Percentiles rank a stretch among this genome's conserved stretches.
Conservation (phyloP, 2,329 filamentous ascomycete species). For the Biscogniauxia mediterranea region DNA sequence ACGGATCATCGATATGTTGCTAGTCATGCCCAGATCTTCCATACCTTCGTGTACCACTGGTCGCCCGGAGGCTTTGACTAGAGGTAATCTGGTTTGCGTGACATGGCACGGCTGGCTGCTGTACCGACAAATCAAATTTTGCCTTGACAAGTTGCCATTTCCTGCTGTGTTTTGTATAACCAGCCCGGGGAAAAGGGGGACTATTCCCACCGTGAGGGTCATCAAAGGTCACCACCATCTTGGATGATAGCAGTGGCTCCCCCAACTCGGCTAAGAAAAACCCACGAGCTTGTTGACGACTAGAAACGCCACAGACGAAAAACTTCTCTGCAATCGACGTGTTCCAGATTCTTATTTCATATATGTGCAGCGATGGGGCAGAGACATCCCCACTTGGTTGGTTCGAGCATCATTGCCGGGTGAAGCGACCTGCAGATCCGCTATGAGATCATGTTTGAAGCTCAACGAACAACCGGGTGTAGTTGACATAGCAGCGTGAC, state of each 20-base stretch:
- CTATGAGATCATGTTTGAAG: slow-evolving; percentile 14
- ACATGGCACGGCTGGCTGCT: slow-evolving; percentile 1
- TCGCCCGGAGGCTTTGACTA: background rate
- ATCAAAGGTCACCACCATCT: background rate
- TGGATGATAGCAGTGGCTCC: background rate
- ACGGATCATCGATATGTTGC: background rate
- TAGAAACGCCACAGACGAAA: background rate
- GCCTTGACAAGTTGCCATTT: background rate
- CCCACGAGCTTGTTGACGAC: background rate
- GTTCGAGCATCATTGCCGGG: slow-evolving; percentile 15
- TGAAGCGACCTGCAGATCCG: slow-evolving; percentile 16
- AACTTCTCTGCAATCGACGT: background rate
- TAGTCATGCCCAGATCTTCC: background rate
- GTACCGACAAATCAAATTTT: background rate
- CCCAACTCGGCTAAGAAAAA: background rate
- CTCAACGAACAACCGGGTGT: background rate
- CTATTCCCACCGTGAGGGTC: background rate
- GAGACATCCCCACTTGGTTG: background rate
- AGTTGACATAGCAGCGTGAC: slow-evolving; percentile 2
- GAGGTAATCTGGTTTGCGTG: background rate
- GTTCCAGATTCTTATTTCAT: background rate
- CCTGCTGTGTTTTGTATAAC: background rate
- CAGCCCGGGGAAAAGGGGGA: background rate
- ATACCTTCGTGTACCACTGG: background rate
- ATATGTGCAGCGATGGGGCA: background rate